Base-by-base conservation (phyloP, 768 basidiomycete genomes). In the Gloeopeniophorella convolvens region DNA sequence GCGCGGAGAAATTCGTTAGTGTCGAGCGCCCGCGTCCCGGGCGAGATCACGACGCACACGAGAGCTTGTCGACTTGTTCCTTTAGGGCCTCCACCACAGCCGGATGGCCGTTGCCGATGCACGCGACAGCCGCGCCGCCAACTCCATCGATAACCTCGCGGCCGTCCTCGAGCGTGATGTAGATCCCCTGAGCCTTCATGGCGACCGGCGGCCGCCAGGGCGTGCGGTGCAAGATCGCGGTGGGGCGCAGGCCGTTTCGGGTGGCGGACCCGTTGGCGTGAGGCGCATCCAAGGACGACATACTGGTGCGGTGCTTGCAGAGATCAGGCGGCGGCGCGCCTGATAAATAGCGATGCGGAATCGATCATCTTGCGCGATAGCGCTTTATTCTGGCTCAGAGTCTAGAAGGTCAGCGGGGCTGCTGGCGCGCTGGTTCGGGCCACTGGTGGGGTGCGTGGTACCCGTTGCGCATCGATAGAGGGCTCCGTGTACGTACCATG, bases 121-220 rank as follows among this genome's bases (percentile, higher is more conserved):
- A 89, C 10, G 81, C 65, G 24, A 94, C 91, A 9, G 91, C 89
- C 5, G 89, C 89, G 24, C 90, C 91, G 37, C 91, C 91, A 37
- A 88, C 80, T 6, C 76, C 86, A 67, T 94, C 90, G 58, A 92
- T 73, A 26, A 91, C 62, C 48, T 68, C 75, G 44, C 70, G 71
- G 0, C 89, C 90, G 65, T 81, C 80, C 57, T 83, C 79, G 6
- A 91, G 74, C 18, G 76, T 75, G 36, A 91, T 66, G 61, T 90
- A 88, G 30, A 82, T 75, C 15, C 89, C 89, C 57, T 85, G 67
- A 3, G 72, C 85, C 11, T 73, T 65, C 13, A 76, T 70, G 4
- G 85, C 89, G 11, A 89, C 69, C 12, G 85, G 85, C 9, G 83
- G 86, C 24, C 62, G 72, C 83, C 83, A 88, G 1, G 86, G 81